Conservation (phyloP, 1,139 yeast species). For the Debaryomyces subglobosus region DNA sequence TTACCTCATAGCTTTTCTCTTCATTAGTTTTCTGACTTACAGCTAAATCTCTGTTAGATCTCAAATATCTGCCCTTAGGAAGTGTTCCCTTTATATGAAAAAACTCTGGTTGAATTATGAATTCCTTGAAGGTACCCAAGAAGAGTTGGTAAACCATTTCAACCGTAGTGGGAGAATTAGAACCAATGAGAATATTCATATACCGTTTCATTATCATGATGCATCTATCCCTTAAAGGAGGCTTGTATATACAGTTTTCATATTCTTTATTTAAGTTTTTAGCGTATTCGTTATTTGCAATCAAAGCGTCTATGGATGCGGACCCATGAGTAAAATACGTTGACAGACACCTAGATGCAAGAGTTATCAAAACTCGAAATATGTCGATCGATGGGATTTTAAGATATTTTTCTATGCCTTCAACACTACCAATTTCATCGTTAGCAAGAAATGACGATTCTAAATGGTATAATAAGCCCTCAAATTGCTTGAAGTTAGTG, state of each 20-base stretch:
- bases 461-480: constrained; percentile 31
- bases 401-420: background rate
- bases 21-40: background rate
- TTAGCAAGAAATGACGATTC: constrained; percentile 22
- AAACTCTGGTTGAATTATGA: background rate
- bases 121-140: background rate
- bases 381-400: constrained; percentile 28
- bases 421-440: constrained; percentile 6
- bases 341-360: constrained; percentile 31
- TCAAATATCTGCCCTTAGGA: background rate
- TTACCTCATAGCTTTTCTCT: constrained; percentile 14
- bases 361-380: constrained; percentile 34
- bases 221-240: constrained; percentile 28
- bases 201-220: constrained; percentile 11
- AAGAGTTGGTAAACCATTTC: background rate
- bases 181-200: background rate
- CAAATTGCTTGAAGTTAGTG: constrained; percentile 32
- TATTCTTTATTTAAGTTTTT: constrained; percentile 26
- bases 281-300: constrained; percentile 16
- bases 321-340: constrained; percentile 28
- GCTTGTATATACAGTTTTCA: constrained; percentile 20
- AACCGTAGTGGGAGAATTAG: background rate
- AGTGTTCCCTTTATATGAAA: constrained; percentile 3
- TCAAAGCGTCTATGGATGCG: constrained; percentile 21
- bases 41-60: background rate